These are phyloP conservation scores for Bolboschoenoplectus hybrid DNA, from an alignment of 202 grass and related monocot genomes.

Conservation along the genomic window DNA sequence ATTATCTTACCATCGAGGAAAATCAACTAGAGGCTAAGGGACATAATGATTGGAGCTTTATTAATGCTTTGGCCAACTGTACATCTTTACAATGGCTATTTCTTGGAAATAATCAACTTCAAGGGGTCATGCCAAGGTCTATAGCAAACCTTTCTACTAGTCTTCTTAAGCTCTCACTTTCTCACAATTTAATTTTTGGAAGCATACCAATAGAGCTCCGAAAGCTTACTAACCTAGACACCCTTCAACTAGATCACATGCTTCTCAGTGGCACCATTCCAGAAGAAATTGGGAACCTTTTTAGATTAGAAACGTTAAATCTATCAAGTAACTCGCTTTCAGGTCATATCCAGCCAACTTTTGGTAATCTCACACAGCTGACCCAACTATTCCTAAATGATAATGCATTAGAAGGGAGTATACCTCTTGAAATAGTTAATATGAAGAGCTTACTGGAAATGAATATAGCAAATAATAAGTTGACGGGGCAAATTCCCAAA, in stretches of 20 bases:
- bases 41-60: neutral
- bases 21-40: neutral
- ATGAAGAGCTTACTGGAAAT: neutral
- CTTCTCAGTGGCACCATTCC: neutral
- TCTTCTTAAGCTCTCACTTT: neutral
- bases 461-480: neutral
- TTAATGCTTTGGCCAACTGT: neutral
- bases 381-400: neutral
- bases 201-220: neutral
- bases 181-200: neutral
- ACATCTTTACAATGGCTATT: neutral
- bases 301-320: neutral
- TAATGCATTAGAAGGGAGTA: neutral
- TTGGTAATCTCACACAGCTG: neutral
- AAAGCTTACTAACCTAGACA: neutral
- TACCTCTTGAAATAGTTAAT: neutral
- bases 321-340: neutral
- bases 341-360: neutral
- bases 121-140: neutral
- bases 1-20: neutral
- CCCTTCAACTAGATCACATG: neutral
- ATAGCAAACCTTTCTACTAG: neutral
- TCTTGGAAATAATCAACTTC: neutral
- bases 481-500: neutral
- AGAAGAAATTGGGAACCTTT: neutral